Evolutionary conservation across 176 grass and related monocot genomes (phyloP), one percentile per base, ranked within the genome.

Genomic region (Hordeum vulgare): DNA sequence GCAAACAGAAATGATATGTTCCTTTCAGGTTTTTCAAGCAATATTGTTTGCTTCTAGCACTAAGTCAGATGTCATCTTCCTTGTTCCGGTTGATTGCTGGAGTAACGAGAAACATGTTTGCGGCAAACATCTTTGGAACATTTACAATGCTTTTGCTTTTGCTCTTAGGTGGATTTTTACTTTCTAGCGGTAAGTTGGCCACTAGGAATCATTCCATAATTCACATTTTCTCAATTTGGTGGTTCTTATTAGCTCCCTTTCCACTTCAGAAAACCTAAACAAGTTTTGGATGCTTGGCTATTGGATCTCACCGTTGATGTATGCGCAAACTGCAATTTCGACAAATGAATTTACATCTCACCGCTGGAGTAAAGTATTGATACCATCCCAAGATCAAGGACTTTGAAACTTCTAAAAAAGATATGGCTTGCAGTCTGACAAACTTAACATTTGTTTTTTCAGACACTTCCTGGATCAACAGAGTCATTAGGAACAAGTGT

Each of bases 211-310:
- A 27, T 40, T 57, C 7, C 62, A 29, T 2, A 44, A 28, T 63
- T 66, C 7, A 27, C 18, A 26, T 27, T 26, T 53, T 26, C 21
- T 24, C 3, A 56, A 56, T 9, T 21, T 56, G 21, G 53, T 56
- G 53, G 53, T 21, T 81, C 82, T 77, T 57, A 31, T n/a, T 40
- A 17, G 28, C 29, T 20, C 54, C 76, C 28, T 83, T 37, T 83
- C 20, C 37, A 12, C 9, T 75, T 59, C 54, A 94, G 91, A 85
- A 17, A 56, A 88, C 74, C 23, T 90, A 17, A 90, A 88, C 29
- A 88, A 83, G 24, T 94, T 86, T 80, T 94, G 87, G 91, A 82
- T 86, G 39, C 73, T 85, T 79, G 91, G 84, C 3, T 93, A 93
- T 20, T 93, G 91, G 91, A 79, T 85, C 18, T 93, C 88, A 40